Evolutionary conservation across 192 early-diverging fungal species (phyloP).

Genomic region (Endogone sp.): DNA sequence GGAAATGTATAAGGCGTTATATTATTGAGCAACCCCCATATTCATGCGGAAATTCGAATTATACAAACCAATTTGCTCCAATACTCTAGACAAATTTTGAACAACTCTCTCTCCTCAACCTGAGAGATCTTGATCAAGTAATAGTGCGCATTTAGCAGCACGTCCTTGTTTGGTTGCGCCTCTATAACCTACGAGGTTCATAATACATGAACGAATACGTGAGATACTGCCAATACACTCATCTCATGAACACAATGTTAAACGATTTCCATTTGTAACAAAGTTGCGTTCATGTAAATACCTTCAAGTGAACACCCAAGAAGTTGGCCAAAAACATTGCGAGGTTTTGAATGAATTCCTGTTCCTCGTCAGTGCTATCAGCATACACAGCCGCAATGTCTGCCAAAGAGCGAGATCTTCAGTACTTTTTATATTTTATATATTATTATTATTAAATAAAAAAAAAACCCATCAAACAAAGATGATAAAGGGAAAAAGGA

Average conservation of each 20-base stretch:
- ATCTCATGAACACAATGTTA: too few relatives aligned
- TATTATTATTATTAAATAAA: neutral
- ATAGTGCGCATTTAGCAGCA: conserved; percentile 73
- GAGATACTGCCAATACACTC: conserved; percentile 4
- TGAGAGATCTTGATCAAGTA: conserved; percentile 89
- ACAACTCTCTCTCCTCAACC: conserved; percentile 95
- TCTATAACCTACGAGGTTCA: conserved; percentile 47
- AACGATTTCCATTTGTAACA: neutral
- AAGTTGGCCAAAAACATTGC: conserved; percentile 90
- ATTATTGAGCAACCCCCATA: neutral
- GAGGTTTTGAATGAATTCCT: conserved; percentile 96
- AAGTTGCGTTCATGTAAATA: conserved; percentile 22
- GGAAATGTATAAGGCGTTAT: neutral
- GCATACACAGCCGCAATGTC: conserved; percentile 84
- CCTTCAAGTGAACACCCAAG: conserved; percentile 79
- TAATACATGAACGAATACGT: conserved; percentile 2
- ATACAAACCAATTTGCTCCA: conserved; percentile 84
- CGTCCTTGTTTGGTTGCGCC: conserved; percentile 46
- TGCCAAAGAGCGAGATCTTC: too few relatives aligned
- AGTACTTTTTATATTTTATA: neutral
- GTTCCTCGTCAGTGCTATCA: conserved; percentile 80
- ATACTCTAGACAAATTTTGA: conserved; percentile 98
- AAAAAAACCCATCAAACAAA: too few relatives aligned
- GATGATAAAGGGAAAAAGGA: neutral
- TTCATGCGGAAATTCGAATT: too few relatives aligned